These are phyloP conservation scores for Tetrahymena elliotti DNA, from an alignment of 73 alveolate genomes.

Conservation along the genomic window DNA sequence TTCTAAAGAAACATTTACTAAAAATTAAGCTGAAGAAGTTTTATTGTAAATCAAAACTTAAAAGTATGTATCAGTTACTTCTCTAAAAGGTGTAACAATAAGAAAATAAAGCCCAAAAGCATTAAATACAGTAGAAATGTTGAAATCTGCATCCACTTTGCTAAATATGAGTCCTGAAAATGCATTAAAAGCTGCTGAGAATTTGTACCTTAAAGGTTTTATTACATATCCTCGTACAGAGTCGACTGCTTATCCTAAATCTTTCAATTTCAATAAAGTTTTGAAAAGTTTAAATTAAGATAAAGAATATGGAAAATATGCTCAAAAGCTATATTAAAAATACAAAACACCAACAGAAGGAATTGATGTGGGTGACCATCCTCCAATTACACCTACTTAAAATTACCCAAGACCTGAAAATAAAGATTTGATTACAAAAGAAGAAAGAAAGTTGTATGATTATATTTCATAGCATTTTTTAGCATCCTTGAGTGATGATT, in stretches of 20 bases:
- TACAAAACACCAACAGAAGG: slow-evolving; percentile 73
- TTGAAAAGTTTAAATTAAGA: slow-evolving; percentile 43
- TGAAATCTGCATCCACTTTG: slow-evolving; percentile 81
- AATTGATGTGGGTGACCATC: slow-evolving; percentile 98
- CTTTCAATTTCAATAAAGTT: slow-evolving; percentile 79
- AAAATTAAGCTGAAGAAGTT: slow-evolving; percentile 19
- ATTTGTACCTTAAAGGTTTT: slow-evolving; percentile 93
- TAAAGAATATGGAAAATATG: neutral
- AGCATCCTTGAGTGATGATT: slow-evolving; percentile 90
- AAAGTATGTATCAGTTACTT: slow-evolving; percentile 35
- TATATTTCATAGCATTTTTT: slow-evolving; percentile 89
- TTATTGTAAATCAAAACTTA: neutral
- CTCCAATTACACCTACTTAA: slow-evolving; percentile 99
- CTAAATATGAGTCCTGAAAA: slow-evolving; percentile 92
- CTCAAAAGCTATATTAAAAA: neutral
- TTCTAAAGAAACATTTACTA: slow-evolving; percentile 35
- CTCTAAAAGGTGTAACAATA: slow-evolving; percentile 32
- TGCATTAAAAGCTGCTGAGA: slow-evolving; percentile 96
- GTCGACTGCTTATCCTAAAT: slow-evolving; percentile 86
- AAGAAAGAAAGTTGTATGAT: slow-evolving; percentile 41
- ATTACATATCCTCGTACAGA: slow-evolving; percentile 99
- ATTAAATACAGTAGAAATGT: slow-evolving; percentile 89
- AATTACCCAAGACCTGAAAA: slow-evolving; percentile 77
- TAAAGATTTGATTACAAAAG: neutral
- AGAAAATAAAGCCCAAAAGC: slow-evolving; percentile 81